Evolutionary conservation across 148 eudicot genomes (phyloP).

Genomic region (Cornus florida): DNA sequence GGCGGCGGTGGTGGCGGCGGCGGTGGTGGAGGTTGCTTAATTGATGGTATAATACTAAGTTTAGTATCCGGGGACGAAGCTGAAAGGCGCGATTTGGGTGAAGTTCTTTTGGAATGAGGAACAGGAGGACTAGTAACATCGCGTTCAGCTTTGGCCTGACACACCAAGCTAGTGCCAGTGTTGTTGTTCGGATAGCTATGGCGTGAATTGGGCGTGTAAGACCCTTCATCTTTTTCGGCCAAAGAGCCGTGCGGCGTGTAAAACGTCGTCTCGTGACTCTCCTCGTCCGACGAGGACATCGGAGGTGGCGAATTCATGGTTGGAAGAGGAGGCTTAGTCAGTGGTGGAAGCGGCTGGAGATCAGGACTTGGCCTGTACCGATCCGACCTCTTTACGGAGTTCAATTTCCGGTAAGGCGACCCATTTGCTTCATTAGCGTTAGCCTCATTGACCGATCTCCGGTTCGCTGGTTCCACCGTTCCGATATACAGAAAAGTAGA

Average conservation of each 20-base stretch:
- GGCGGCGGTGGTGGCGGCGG: slow-evolving; percentile 40
- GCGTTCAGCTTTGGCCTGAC: slow-evolving; percentile 26
- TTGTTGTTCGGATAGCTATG: slow-evolving; percentile 25
- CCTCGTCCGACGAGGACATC: slow-evolving; percentile 66
- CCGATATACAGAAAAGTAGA: slow-evolving; percentile 77
- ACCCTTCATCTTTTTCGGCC: slow-evolving; percentile 60
- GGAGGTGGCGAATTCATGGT: slow-evolving; percentile 56
- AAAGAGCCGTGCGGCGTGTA: slow-evolving; percentile 79
- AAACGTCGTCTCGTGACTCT: slow-evolving; percentile 52
- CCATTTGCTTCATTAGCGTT: slow-evolving; percentile 35
- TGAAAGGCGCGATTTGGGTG: slow-evolving; percentile 61
- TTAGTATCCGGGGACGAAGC: slow-evolving; percentile 55
- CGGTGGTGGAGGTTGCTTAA: slow-evolving; percentile 32
- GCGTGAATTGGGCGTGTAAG: slow-evolving; percentile 33
- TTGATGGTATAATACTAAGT: slow-evolving; percentile 58
- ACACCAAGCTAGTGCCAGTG: slow-evolving; percentile 6
- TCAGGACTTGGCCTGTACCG: slow-evolving; percentile 86
- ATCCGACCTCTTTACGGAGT: slow-evolving; percentile 46
- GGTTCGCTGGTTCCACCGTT: slow-evolving; percentile 62
- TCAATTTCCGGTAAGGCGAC: slow-evolving; percentile 75
- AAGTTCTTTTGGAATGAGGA: slow-evolving; percentile 78
- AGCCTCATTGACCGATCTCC: slow-evolving; percentile 32
- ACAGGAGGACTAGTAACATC: slow-evolving; percentile 20
- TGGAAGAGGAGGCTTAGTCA: slow-evolving; percentile 55
- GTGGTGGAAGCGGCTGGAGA: slow-evolving; percentile 80